Conservation (phyloP, 192 early-diverging fungal species). For the Pecoramyces ruminantium region DNA sequence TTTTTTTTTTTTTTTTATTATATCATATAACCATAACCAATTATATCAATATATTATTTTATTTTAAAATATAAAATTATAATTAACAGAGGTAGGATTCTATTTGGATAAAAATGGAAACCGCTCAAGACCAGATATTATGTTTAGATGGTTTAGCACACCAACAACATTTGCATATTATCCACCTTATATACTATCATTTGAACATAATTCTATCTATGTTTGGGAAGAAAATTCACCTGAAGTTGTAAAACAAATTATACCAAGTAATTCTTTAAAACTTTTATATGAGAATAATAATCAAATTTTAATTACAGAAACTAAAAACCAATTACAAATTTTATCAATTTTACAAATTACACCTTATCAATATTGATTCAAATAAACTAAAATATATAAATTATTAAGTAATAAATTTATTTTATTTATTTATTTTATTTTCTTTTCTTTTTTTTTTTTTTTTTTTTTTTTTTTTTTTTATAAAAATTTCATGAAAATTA, state of each 20-base stretch:
- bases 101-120: slow-evolving; percentile 74
- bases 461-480: too few relatives aligned
- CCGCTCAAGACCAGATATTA: background rate
- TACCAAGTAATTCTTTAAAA: background rate
- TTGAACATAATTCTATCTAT: background rate
- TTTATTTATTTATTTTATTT: too few relatives aligned
- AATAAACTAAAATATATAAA: too few relatives aligned
- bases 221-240: background rate
- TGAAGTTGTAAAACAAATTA: background rate
- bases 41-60: too few relatives aligned
- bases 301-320: background rate
- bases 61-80: background rate
- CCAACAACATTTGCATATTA: background rate
- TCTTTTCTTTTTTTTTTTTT: too few relatives aligned
- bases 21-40: too few relatives aligned
- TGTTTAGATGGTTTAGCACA: background rate
- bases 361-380: background rate
- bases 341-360: background rate
- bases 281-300: background rate
- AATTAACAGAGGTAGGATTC: slow-evolving; percentile 38
- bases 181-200: background rate
- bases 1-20: too few relatives aligned
- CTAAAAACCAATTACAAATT: background rate
- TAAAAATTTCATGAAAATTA: too few relatives aligned
- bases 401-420: too few relatives aligned